Base-by-base conservation (phyloP, 192 early-diverging fungal species). In the Coemansia sp. region DNA sequence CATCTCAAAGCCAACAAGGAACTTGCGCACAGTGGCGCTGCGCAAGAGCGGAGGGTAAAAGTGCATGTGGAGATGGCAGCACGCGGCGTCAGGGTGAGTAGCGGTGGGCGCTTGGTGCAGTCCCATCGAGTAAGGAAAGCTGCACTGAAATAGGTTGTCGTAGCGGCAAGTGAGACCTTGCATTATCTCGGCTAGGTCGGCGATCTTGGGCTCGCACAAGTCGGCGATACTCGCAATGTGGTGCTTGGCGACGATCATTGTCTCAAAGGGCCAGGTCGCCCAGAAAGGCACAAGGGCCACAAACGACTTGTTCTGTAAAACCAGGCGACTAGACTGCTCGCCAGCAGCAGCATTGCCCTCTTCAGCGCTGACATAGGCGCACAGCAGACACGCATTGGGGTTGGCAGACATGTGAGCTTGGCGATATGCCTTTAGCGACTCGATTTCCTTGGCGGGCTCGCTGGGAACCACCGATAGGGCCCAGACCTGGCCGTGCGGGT, bases 41-140 rank as follows among this genome's bases (percentile, higher is more conserved):
- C 96, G 83, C 65, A 99, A 76, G 35, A 99, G 83, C 33, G 96
- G 94, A 24, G 96, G 96, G 70, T 99, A 99, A 73, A 95, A 97
- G 69, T 99, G 96, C 45, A 96, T 40, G 66, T 99, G 96, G 31
- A 99, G 70, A 74, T 96, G 94, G 24, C 85, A 83, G 60, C 80
- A 82, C 1, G 68, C 65, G 2, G 74, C 66, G 43, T 88, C 77
- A 3, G 86, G 76, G 9, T 83, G 67, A 0, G 67, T 79, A 50
- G 86, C 84, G 2, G 88, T 79, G 0, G 95, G 95, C 1, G 93
- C 85, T 59, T 93, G 90, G 75, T 99, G 96, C 59, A 99, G 71
- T 1, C 96, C 96, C 94, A 96, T 96, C 2, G 93, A 94, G 75
- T 99, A 99, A 1, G 96, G 95, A 77, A 99, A 99, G 23, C 88